Conservation (phyloP, 1,284 basidiomycete species). For the Apiotrichum mycotoxinovorans region DNA sequence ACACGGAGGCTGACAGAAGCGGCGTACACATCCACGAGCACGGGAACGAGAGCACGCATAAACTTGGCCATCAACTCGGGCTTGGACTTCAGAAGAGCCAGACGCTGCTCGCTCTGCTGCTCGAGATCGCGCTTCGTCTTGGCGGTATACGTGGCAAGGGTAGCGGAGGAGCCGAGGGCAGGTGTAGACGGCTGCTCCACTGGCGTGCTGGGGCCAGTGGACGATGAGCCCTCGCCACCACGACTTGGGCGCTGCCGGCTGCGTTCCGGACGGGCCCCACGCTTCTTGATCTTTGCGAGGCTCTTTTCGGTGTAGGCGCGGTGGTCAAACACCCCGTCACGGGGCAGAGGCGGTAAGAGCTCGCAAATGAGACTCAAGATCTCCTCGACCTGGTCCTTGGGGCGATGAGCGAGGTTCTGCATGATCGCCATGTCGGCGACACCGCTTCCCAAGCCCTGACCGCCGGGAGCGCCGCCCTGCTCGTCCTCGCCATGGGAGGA, state of each 20-base stretch:
- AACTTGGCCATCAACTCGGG: slow-evolving; percentile 73
- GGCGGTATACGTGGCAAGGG: slow-evolving; percentile 8
- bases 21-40: slow-evolving; percentile 89
- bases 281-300: slow-evolving; percentile 51
- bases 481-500: slow-evolving; percentile 59
- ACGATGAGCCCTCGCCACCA: slow-evolving; percentile 7
- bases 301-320: slow-evolving; percentile 85
- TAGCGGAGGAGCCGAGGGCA: background rate
- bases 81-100: slow-evolving; percentile 64
- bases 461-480: slow-evolving; percentile 58
- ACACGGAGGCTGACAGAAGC: slow-evolving; percentile 84
- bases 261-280: slow-evolving; percentile 22
- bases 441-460: slow-evolving; percentile 73
- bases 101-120: slow-evolving; percentile 43
- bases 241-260: slow-evolving; percentile 5
- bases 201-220: slow-evolving; percentile 27
- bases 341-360: slow-evolving; percentile 78
- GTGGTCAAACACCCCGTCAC: slow-evolving; percentile 90
- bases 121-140: slow-evolving; percentile 46
- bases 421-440: slow-evolving; percentile 94
- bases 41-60: slow-evolving; percentile 80
- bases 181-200: slow-evolving; percentile 6
- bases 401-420: slow-evolving; percentile 91
- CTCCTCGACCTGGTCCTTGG: slow-evolving; percentile 95
- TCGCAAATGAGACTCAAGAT: slow-evolving; percentile 81